Conservation (phyloP, 2,329 filamentous ascomycete genomes). For the Penicillium sp. region DNA sequence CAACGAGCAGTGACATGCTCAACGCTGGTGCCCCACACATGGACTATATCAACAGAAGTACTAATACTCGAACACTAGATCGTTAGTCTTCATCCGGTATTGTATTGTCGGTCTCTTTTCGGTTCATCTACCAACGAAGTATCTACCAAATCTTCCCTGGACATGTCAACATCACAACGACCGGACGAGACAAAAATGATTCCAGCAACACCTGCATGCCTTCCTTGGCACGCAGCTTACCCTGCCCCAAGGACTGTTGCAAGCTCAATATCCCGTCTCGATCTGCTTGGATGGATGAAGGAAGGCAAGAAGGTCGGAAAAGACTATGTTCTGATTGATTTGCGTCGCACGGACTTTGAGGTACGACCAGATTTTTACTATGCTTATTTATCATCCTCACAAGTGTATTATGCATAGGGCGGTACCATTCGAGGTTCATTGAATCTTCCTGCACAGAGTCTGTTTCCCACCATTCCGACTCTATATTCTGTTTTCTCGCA, state of each 20-base stretch:
- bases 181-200: neutral
- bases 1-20: neutral
- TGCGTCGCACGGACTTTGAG: constrained; percentile 50
- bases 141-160: too few relatives aligned
- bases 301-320: constrained; percentile 26
- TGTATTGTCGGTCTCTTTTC: neutral
- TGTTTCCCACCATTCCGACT: constrained; percentile 39
- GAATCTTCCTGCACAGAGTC: constrained; percentile 44
- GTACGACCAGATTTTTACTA: constrained; percentile 24
- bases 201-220: neutral
- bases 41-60: neutral
- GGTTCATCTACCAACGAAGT: too few relatives aligned
- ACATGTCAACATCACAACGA: neutral
- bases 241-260: constrained; percentile 35
- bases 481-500: constrained; percentile 35
- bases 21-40: neutral
- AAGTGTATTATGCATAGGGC: constrained; percentile 41
- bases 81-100: neutral
- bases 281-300: constrained; percentile 40
- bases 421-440: constrained; percentile 62
- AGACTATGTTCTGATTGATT: constrained; percentile 48
- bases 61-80: neutral
- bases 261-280: constrained; percentile 31
- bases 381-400: neutral
- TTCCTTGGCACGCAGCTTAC: constrained; percentile 45